A percentile compares a stretch with the other conserved stretches of the same genome.
Conservation (phyloP, 2,329 filamentous ascomycete genomes). For the Neospermospora avenae region DNA sequence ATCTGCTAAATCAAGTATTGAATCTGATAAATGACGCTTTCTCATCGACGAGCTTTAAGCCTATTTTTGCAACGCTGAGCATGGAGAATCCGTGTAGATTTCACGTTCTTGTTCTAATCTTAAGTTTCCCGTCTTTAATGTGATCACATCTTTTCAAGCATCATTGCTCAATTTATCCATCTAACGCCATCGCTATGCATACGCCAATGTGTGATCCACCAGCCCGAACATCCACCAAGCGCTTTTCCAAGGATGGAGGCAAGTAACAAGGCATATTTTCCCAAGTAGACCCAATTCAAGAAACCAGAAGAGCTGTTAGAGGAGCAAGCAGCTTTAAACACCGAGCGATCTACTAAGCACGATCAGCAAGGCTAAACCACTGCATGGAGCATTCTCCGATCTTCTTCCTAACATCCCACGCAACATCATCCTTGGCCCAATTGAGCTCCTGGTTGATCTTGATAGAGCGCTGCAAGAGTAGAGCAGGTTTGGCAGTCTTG, state of each 20-base stretch:
- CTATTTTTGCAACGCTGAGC: too few species aligned
- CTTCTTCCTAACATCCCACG: conserved; percentile 26
- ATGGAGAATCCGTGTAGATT: too few species aligned
- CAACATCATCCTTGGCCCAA: conserved; percentile 28
- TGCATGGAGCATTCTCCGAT: conserved; percentile 27
- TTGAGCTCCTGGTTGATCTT: conserved; percentile 28
- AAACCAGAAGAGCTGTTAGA: background rate
- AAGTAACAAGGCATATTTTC: background rate
- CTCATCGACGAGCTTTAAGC: too few species aligned
- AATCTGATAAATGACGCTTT: background rate
- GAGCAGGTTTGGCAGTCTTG: conserved; percentile 15
- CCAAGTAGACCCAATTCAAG: background rate
- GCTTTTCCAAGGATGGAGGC: background rate
- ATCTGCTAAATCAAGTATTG: background rate
- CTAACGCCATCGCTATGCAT: conserved; percentile 9
- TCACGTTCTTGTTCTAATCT: background rate
- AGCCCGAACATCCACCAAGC: background rate
- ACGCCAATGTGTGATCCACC: background rate
- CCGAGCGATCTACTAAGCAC: background rate
- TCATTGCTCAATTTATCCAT: background rate
- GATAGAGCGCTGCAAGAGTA: conserved; percentile 19
- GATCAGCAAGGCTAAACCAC: conserved; percentile 20
- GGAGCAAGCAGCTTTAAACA: background rate
- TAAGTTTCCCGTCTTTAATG: background rate
- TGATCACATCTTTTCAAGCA: background rate